Conservation (phyloP, 2,329 filamentous ascomycete genomes). For the Sporothrix pallida region DNA sequence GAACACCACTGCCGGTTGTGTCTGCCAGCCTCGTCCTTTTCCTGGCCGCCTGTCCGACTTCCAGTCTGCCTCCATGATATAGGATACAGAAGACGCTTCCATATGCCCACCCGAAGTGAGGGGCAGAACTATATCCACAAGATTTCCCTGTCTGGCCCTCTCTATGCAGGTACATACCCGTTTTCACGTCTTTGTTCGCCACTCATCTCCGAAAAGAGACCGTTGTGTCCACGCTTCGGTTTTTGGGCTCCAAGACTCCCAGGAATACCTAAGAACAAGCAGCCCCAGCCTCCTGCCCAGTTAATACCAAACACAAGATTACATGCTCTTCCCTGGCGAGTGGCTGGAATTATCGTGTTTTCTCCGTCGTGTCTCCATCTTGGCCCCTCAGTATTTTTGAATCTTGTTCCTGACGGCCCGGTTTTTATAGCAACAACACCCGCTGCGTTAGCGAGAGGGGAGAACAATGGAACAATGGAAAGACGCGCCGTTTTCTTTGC, state of each 20-base stretch:
- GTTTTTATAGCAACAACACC: background rate
- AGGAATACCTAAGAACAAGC: background rate
- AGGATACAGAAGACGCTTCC: background rate
- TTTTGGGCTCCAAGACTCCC: background rate
- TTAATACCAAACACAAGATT: background rate
- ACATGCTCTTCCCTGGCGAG: background rate
- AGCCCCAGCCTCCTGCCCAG: background rate
- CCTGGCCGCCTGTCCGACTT: too few species aligned
- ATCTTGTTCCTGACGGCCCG: background rate
- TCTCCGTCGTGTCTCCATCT: background rate
- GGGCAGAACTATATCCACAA: background rate
- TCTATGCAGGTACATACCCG: background rate
- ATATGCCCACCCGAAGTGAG: background rate
- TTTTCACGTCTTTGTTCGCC: background rate
- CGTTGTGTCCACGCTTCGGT: background rate
- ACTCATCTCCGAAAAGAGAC: constrained; percentile 9
- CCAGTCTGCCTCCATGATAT: too few species aligned
- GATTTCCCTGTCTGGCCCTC: background rate
- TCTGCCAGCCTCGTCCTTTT: background rate
- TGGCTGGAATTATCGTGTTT: background rate
- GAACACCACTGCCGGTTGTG: background rate
- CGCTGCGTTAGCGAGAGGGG: background rate
- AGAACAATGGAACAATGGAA: background rate
- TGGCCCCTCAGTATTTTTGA: too few species aligned
- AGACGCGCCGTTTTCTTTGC: background rate